Conservation (phyloP, 768 basidiomycete species). For the Hydnum rufescens region DNA sequence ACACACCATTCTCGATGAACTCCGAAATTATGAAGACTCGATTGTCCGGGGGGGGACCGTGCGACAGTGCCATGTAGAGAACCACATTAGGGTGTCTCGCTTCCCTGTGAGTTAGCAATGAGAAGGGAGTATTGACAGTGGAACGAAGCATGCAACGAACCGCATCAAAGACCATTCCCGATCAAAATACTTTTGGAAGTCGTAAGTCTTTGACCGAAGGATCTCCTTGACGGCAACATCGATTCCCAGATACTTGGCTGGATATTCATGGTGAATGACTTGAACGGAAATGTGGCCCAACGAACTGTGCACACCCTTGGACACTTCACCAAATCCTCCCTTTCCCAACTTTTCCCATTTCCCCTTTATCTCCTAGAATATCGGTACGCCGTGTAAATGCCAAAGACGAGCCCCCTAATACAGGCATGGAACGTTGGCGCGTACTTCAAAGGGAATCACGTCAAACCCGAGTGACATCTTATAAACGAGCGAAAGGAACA, state of each 20-base stretch:
- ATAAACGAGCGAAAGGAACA: no score
- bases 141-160: conserved; percentile 22
- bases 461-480: no score
- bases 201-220: conserved; percentile 74
- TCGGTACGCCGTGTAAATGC: conserved; percentile 3
- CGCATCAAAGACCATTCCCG: conserved; percentile 98
- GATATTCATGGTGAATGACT: conserved; percentile 8
- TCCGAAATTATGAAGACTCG: conserved; percentile 93
- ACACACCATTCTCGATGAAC: conserved; percentile 63
- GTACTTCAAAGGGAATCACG: conserved; percentile 76
- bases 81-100: conserved; percentile 85
- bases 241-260: conserved; percentile 81
- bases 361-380: conserved; percentile 51
- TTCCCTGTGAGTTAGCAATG: conserved; percentile 41
- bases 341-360: conserved; percentile 78
- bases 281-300: not conserved
- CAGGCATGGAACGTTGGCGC: conserved; percentile 13
- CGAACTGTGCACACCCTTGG: conserved; percentile 44
- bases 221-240: conserved; percentile 96
- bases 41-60: conserved; percentile 52
- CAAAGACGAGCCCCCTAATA: not conserved
- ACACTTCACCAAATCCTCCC: conserved; percentile 88
- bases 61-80: conserved; percentile 76
- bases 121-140: no score
- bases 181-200: conserved; percentile 93